phyloP scores from a whole-genome alignment of 768 basidiomycete genomes.

The Melanogaster broomeanus region DNA sequence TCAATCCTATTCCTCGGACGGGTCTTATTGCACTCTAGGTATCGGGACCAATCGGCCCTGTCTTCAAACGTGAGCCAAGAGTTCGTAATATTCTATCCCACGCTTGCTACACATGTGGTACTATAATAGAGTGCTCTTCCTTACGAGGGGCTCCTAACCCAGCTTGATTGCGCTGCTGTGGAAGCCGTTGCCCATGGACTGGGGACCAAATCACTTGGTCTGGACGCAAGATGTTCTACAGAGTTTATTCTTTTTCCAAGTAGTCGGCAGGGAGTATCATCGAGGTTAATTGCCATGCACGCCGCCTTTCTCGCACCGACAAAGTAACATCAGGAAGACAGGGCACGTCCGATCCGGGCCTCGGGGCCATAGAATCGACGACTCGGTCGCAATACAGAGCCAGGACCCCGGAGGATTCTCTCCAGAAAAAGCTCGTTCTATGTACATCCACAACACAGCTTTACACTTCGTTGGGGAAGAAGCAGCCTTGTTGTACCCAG shows the following conservation, averaged over 20 bases:
- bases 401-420: conserved; percentile 48
- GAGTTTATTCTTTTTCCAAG: conserved; percentile 58
- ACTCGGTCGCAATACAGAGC: conserved; percentile 57
- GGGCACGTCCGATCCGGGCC: conserved; percentile 82
- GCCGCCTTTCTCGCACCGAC: neutral
- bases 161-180: conserved; percentile 86
- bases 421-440: conserved; percentile 66
- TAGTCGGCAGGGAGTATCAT: conserved; percentile 83
- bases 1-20: too few relatives aligned
- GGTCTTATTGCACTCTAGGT: too few relatives aligned
- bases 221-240: conserved; percentile 65
- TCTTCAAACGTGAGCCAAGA: conserved; percentile 64
- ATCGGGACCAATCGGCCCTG: conserved; percentile 78
- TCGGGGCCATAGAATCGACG: conserved; percentile 81
- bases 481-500: conserved; percentile 80
- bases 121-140: too few relatives aligned
- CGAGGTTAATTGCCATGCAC: conserved; percentile 49
- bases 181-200: conserved; percentile 91
- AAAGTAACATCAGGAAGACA: conserved; percentile 47
- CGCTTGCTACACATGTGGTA: too few relatives aligned
- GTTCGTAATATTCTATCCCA: neutral
- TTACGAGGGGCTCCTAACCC: conserved; percentile 83
- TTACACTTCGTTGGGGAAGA: conserved; percentile 84
- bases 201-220: conserved; percentile 82
- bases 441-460: conserved; percentile 89